Conservation (phyloP, 139 green algal genomes). For the Tetradesmus lagerheimii region DNA sequence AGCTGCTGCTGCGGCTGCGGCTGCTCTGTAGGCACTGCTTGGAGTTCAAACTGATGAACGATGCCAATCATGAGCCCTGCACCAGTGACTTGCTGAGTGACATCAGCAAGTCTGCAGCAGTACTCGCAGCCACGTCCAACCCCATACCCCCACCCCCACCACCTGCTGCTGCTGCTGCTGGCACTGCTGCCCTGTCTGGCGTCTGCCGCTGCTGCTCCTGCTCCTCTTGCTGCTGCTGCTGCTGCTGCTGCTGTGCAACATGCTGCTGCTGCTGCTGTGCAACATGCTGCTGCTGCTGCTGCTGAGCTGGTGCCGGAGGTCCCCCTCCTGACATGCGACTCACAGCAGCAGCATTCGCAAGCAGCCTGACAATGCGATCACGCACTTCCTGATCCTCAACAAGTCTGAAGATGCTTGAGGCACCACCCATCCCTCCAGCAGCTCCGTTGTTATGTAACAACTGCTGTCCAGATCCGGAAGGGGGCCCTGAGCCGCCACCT, state of each 20-base stretch:
- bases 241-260: no score
- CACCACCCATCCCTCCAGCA: not conserved
- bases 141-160: not conserved
- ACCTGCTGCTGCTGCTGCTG: no score
- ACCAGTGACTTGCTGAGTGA: not conserved
- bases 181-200: not conserved
- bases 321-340: not conserved
- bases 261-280: not conserved
- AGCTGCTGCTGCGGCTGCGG: no score
- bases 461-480: no score
- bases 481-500: not conserved
- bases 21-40: not conserved
- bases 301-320: no score
- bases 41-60: not conserved
- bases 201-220: not conserved
- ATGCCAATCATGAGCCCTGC: not conserved
- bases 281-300: not conserved
- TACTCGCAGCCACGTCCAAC: not conserved
- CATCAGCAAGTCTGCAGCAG: not conserved
- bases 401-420: not conserved
- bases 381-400: not conserved
- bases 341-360: not conserved
- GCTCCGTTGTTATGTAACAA: no score
- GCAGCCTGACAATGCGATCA: not conserved
- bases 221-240: not conserved